These are phyloP conservation scores for Trichoderma sp. DNA, from an alignment of 2,329 filamentous ascomycete species.

Conservation along the genomic window DNA sequence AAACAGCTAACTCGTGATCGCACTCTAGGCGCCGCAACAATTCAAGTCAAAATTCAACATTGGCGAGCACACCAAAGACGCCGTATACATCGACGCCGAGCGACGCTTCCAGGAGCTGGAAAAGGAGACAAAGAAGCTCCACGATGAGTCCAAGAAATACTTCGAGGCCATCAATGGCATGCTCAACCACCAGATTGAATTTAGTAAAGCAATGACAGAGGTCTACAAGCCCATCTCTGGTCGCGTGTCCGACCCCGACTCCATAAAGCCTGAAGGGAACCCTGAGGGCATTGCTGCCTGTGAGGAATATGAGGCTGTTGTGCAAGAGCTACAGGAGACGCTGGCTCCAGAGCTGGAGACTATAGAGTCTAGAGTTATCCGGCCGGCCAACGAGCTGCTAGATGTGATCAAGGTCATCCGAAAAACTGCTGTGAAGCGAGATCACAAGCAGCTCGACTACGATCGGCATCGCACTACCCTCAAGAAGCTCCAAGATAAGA, in stretches of 20 bases:
- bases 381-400: slow-evolving; percentile 86
- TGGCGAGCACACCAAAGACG: slow-evolving; percentile 91
- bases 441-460: slow-evolving; percentile 97
- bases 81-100: slow-evolving; percentile 92
- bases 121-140: slow-evolving; percentile 91
- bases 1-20: not conserved
- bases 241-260: slow-evolving; percentile 87
- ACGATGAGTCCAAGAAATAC: slow-evolving; percentile 97
- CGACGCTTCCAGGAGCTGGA: slow-evolving; percentile 92
- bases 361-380: slow-evolving; percentile 90
- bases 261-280: slow-evolving; percentile 78
- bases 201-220: slow-evolving; percentile 92
- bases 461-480: slow-evolving; percentile 78
- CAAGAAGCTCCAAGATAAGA: slow-evolving; percentile 97
- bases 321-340: slow-evolving; percentile 84
- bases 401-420: slow-evolving; percentile 95
- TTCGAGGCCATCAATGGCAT: slow-evolving; percentile 98
- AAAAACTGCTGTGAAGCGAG: slow-evolving; percentile 83
- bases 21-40: slow-evolving; percentile 73
- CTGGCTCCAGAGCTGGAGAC: slow-evolving; percentile 92
- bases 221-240: slow-evolving; percentile 98
- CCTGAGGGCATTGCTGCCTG: slow-evolving; percentile 91
- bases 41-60: slow-evolving; percentile 92
- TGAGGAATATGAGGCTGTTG: slow-evolving; percentile 91
- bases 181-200: slow-evolving; percentile 96